These are phyloP conservation scores for Gracilaria gracilis DNA, from an alignment of 23 red algal genomes.

Conservation along the genomic window DNA sequence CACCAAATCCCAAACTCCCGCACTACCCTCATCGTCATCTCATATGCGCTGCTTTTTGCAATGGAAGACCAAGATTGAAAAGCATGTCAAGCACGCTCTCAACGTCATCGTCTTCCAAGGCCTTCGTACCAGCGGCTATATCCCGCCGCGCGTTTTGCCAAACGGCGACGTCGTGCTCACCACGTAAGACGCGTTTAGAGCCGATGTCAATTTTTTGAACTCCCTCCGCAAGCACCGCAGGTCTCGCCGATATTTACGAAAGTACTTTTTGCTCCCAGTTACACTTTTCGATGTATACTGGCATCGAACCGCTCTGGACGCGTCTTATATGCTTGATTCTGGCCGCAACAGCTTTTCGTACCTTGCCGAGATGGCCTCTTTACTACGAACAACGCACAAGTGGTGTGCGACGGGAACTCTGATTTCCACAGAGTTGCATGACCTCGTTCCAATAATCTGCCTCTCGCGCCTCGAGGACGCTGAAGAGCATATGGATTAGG, in stretches of 20 bases:
- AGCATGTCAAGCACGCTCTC: slow-evolving; percentile 35
- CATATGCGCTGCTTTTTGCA: slow-evolving; percentile 33
- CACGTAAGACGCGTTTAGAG: slow-evolving; percentile 89
- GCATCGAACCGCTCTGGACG: slow-evolving; percentile 86
- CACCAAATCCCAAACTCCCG: slow-evolving; percentile 22
- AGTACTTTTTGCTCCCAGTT: slow-evolving; percentile 56
- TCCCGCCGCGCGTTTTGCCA: slow-evolving; percentile 27
- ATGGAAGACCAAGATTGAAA: slow-evolving; percentile 45
- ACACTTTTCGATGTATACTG: slow-evolving; percentile 82
- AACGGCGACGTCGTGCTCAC: slow-evolving; percentile 91
- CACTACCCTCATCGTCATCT: slow-evolving; percentile 38
- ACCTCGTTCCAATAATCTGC: slow-evolving; percentile 62
- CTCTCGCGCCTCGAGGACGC: slow-evolving; percentile 56
- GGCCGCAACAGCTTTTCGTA: slow-evolving; percentile 30
- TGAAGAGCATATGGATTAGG: slow-evolving; percentile 20
- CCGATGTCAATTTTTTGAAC: slow-evolving; percentile 68
- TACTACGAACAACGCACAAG: slow-evolving; percentile 38
- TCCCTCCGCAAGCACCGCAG: background rate
- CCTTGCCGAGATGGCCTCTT: slow-evolving; percentile 71
- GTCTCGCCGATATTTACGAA: slow-evolving; percentile 53
- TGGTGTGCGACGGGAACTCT: slow-evolving; percentile 98
- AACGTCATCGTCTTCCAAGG: slow-evolving; percentile 47
- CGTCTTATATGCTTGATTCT: slow-evolving; percentile 83
- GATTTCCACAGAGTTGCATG: slow-evolving; percentile 44
- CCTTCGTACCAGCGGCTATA: slow-evolving; percentile 47